A percentile compares a stretch with the other conserved stretches of the same genome.
Conservation (phyloP, 2,329 filamentous ascomycete genomes). For the Cladophialophora psammophila region DNA sequence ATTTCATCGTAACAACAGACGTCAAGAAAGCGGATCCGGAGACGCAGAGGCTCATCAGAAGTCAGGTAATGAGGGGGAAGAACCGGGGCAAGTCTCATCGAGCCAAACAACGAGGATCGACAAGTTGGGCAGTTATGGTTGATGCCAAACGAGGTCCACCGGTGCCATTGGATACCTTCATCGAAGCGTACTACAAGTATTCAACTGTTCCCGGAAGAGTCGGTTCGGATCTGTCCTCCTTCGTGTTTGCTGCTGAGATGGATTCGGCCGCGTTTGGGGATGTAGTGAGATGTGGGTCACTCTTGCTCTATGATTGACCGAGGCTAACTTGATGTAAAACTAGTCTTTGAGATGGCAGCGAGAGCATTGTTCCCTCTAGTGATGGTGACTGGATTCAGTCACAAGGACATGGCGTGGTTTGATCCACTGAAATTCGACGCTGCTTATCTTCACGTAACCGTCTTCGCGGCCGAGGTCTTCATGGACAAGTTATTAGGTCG, state of each 20-base stretch:
- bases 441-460: constrained; percentile 48
- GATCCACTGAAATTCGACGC: constrained; percentile 45
- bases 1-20: constrained; percentile 28
- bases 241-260: constrained; percentile 43
- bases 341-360: constrained; percentile 47
- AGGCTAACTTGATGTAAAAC: constrained; percentile 9
- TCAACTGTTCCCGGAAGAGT: constrained; percentile 25
- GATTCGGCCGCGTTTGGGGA: constrained; percentile 40
- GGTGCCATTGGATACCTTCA: constrained; percentile 14
- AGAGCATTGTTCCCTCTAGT: constrained; percentile 47
- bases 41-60: constrained; percentile 30
- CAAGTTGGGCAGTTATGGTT: not conserved
- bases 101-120: constrained; percentile 1
- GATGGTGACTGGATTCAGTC: constrained; percentile 44
- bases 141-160: constrained; percentile 18
- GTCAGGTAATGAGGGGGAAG: constrained; percentile 31
- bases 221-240: constrained; percentile 39
- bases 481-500: constrained; percentile 41
- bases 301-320: not conserved
- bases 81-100: constrained; percentile 25
- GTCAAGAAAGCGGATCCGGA: constrained; percentile 22
- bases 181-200: constrained; percentile 12
- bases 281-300: constrained; percentile 44
- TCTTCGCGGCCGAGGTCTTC: constrained; percentile 47
- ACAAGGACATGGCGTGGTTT: constrained; percentile 42